phyloP scores from a whole-genome alignment of 441 rosid species.

The Adansonia grandidieri region DNA sequence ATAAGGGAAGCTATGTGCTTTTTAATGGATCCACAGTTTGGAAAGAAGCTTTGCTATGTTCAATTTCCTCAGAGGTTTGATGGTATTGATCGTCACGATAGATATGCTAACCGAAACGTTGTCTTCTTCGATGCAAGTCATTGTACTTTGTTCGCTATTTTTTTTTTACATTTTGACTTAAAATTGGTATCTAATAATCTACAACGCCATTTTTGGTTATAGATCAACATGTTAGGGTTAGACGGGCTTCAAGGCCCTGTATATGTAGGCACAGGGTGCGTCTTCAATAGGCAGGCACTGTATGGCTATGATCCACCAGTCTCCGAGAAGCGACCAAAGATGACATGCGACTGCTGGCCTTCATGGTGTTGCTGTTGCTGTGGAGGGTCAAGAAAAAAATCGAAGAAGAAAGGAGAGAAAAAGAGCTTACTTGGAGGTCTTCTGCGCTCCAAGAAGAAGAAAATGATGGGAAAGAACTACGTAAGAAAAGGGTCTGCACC shows the following conservation, averaged over 20 bases:
- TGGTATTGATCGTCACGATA: conserved; percentile 82
- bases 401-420: conserved; percentile 71
- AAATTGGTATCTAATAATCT: conserved; percentile 17
- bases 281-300: conserved; percentile 70
- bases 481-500: conserved; percentile 58
- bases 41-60: conserved; percentile 86
- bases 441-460: conserved; percentile 63
- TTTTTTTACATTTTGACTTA: not conserved
- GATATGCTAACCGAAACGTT: conserved; percentile 88
- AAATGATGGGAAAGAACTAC: conserved; percentile 61
- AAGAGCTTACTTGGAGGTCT: conserved; percentile 52
- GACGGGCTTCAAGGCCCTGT: conserved; percentile 87
- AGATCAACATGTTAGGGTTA: conserved; percentile 92
- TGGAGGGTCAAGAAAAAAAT: conserved; percentile 69
- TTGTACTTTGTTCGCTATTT: not conserved
- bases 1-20: conserved; percentile 95
- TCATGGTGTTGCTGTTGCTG: conserved; percentile 87
- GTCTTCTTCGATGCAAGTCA: conserved; percentile 85
- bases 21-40: conserved; percentile 89
- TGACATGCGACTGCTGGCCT: conserved; percentile 95
- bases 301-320: conserved; percentile 72
- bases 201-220: conserved; percentile 18
- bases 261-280: conserved; percentile 75
- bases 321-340: conserved; percentile 75
- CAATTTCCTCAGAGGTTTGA: conserved; percentile 98